Base-by-base conservation (phyloP, 2,329 filamentous ascomycete species). In the Microascus cirrosus region DNA sequence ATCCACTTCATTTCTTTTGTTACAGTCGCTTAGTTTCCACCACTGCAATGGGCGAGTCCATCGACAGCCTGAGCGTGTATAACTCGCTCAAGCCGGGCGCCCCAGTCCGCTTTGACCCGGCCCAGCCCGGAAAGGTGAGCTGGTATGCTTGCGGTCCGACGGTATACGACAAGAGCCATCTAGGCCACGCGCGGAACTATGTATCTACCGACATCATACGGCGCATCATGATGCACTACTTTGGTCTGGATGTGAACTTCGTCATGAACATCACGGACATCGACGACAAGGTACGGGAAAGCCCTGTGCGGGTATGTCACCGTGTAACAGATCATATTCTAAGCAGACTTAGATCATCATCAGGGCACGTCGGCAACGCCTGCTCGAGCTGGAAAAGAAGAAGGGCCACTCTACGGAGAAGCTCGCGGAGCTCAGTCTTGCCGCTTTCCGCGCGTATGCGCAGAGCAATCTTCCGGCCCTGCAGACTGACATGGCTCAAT, bases 181-280 rank as follows among this genome's bases (percentile, higher is more conserved):
- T 93, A 53, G 86, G 90, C 34, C 90, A 95, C 71, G 90, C 89
- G 34, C 80, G 90, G 64, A 95, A 95, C 74, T 95, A 95, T 80
- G 89, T 95, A 62, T 89, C 86, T 55, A 93, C 89, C 53, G 91
- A 96, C 70, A 91, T 95, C 62, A 85, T 95, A 64, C 82, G 91
- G 61, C 84, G 91, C 65, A 89, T 95, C 65, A 73, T 95, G 71
- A 77, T 81, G 66, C 84, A 93, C 70, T 93, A 94, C 72, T 95
- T 95, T 69, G 83, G 84, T 61, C 94, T 88, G 70, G 76, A 90
- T 50, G 83, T 96, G 63, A 83, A 85, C 60, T 95, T 95, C 73
- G 89, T 95, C 63, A 94, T 95, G 86, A 95, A 95, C 73, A 90
- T 94, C 62, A 95, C 91, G 32, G 91, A 93, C 65, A 81, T 93